phyloP scores from a whole-genome alignment of 306 rosid species.

The Benincasa hispida region DNA sequence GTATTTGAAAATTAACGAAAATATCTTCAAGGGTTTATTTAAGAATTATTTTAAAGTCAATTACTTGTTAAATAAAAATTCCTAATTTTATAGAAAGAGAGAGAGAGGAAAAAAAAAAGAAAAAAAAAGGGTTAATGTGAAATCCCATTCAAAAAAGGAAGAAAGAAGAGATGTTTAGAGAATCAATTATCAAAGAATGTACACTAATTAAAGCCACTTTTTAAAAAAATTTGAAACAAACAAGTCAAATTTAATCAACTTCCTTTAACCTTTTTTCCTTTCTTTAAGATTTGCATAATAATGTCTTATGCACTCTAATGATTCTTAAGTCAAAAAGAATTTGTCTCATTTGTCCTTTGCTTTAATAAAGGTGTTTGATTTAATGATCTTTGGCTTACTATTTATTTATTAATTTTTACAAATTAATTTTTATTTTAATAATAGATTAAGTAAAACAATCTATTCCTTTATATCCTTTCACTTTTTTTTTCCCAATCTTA shows the following conservation, averaged over 20 bases:
- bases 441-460: background rate
- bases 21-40: too few relatives aligned
- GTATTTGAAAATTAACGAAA: too few relatives aligned
- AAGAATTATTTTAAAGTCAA: too few relatives aligned
- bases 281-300: conserved; percentile 5
- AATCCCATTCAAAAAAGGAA: background rate
- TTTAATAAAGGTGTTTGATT: conserved; percentile 2
- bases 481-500: background rate
- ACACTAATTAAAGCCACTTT: conserved; percentile 9
- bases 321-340: conserved; percentile 8
- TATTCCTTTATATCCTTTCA: background rate
- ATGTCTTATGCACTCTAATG: conserved; percentile 3
- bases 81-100: too few relatives aligned
- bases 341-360: conserved; percentile 9
- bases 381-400: background rate
- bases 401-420: background rate
- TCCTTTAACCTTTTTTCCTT: background rate
- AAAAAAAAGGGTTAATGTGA: background rate
- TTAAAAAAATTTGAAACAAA: background rate
- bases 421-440: background rate
- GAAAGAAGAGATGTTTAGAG: background rate
- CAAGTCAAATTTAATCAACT: conserved; percentile 4
- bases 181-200: background rate
- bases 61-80: background rate
- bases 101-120: too few relatives aligned